These are phyloP conservation scores for Arthrobotrys musiformis DNA, from an alignment of 2,329 filamentous ascomycete genomes.

Conservation along the genomic window DNA sequence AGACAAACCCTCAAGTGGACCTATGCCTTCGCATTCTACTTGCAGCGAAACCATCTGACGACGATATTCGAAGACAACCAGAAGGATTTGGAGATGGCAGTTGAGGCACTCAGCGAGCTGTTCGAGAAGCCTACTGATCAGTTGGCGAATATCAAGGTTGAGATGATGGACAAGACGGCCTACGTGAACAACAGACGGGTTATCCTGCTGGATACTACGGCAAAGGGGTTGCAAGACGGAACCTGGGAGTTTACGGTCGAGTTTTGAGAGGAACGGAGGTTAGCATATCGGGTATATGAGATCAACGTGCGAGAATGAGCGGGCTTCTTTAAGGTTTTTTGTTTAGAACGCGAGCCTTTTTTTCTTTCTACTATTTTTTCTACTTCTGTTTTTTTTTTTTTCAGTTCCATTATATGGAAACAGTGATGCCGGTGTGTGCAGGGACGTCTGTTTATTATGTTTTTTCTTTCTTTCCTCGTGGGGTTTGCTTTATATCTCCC, in stretches of 20 bases:
- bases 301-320: not conserved
- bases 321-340: not conserved
- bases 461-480: not conserved
- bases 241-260: slow-evolving; percentile 62
- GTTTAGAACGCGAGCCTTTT: not conserved
- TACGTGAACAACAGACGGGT: slow-evolving; percentile 94
- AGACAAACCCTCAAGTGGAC: slow-evolving; percentile 99
- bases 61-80: slow-evolving; percentile 99
- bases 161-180: slow-evolving; percentile 97
- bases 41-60: slow-evolving; percentile 93
- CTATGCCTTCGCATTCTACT: slow-evolving; percentile 97
- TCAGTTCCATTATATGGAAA: not conserved
- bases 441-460: not conserved
- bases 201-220: slow-evolving; percentile 90
- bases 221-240: slow-evolving; percentile 90
- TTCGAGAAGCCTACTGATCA: slow-evolving; percentile 97
- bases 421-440: not conserved
- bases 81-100: slow-evolving; percentile 95
- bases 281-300: slow-evolving; percentile 1
- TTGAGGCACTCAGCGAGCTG: slow-evolving; percentile 97
- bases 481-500: not conserved
- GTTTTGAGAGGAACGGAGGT: slow-evolving; percentile 23
- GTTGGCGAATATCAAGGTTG: slow-evolving; percentile 85
- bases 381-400: not conserved
- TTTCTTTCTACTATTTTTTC: not conserved